Evolutionary conservation across 116 monocot genomes (phyloP), one percentile per base, ranked within the genome.

Genomic region (Dioscorea cayenensis): DNA sequence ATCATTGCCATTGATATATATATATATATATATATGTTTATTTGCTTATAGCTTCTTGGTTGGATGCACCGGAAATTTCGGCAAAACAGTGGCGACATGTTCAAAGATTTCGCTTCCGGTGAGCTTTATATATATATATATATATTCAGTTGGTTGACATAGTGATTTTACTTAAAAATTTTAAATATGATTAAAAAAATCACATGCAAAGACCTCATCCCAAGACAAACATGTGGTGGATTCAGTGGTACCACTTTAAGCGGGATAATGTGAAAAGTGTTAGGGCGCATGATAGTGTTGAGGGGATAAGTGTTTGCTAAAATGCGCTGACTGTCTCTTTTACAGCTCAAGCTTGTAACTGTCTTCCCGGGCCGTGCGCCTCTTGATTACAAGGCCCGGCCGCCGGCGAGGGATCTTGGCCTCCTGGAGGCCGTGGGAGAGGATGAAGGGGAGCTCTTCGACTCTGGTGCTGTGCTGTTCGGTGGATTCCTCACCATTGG

Each of bases 21-120:
- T 5, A 3, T 19, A 25, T 25, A 55, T 55, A 16, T 5, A 0
- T 19, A n/a, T n/a, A n/a, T n/a, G 55, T 5, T 55, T n/a, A 5
- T 16, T 55, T 55, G 16, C 55, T n/a, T 43, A 10, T 73, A 87
- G 87, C 60, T 87, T 3, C 74, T 84, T 0, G 81, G 78, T 68
- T 87, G 87, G 87, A 81, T 87, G 81, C 84, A 87, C 51, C 72
- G 84, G 12, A 87, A 81, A 62, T 71, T 87, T 36, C 78, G 78
- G 63, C 84, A 84, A 71, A 77, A 72, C 36, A 67, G 67, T 59
- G 32, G 74, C 37, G 86, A 80, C 6, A 74, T 28, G 5, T 70
- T 80, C 16, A 78, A 81, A 29, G 87, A 78, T 23, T 78, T 70
- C 16, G 17, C 58, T 0, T 37, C 67, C 2, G 83, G 87, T 83